These are phyloP conservation scores for Diaporthe vaccinii DNA, from an alignment of 2,329 filamentous ascomycete species.

Conservation along the genomic window DNA sequence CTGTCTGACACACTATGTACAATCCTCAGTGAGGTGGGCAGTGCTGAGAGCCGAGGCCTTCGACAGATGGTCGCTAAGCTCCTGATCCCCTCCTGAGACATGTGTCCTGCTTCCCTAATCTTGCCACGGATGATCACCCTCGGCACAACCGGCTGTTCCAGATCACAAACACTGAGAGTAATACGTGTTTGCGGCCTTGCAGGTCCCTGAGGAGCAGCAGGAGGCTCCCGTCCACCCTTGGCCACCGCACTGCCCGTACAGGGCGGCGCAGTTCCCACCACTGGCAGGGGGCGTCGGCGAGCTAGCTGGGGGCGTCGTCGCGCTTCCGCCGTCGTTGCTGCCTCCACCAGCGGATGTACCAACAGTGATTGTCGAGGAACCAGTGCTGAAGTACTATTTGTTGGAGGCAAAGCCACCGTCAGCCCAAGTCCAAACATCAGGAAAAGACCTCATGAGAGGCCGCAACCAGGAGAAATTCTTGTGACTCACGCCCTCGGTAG, in stretches of 20 bases:
- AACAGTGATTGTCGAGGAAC: conserved; percentile 20
- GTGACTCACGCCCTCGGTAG: conserved; percentile 58
- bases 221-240: conserved; percentile 50
- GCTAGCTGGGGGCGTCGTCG: conserved; percentile 3
- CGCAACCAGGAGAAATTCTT: background rate
- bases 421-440: background rate
- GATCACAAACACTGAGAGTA: conserved; percentile 14
- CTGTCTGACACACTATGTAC: background rate
- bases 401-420: conserved; percentile 42
- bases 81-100: background rate
- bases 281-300: conserved; percentile 21
- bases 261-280: conserved; percentile 46
- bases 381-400: conserved; percentile 40
- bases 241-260: conserved; percentile 53
- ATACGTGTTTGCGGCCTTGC: conserved; percentile 46
- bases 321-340: conserved; percentile 29
- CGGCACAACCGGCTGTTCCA: background rate
- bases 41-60: background rate
- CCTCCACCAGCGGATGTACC: conserved; percentile 41
- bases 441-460: background rate
- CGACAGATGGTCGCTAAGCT: background rate
- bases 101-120: background rate
- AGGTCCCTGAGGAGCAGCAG: conserved; percentile 52
- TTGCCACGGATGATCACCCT: background rate
- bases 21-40: background rate